Conservation (phyloP, 768 basidiomycete species). For the Crassisporium funariophilum region DNA sequence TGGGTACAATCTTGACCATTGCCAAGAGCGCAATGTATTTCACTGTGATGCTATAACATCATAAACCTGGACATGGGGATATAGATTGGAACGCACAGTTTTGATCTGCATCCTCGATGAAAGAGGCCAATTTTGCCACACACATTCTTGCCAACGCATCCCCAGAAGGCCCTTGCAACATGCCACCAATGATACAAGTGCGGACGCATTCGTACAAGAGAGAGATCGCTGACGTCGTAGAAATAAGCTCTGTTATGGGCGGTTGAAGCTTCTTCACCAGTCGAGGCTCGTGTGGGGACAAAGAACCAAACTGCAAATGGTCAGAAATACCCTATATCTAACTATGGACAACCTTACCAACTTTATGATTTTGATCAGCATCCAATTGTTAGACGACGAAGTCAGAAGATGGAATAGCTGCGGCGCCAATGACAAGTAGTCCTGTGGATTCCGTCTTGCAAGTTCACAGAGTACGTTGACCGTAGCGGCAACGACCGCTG, state of each 20-base stretch:
- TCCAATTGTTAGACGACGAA: slow-evolving; percentile 97
- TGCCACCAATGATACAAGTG: slow-evolving; percentile 96
- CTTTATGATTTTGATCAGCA: slow-evolving; percentile 99
- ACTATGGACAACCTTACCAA: slow-evolving; percentile 51
- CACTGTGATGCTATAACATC: slow-evolving; percentile 58
- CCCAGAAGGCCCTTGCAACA: slow-evolving; percentile 82
- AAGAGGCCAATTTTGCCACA: slow-evolving; percentile 90
- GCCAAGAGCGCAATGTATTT: slow-evolving; percentile 97
- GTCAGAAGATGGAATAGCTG: slow-evolving; percentile 92
- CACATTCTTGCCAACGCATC: slow-evolving; percentile 82
- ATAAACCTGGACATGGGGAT: neutral
- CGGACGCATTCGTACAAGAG: slow-evolving; percentile 97
- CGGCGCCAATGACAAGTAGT: slow-evolving; percentile 87
- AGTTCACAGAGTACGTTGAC: slow-evolving; percentile 95
- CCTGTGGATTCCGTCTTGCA: slow-evolving; percentile 73
- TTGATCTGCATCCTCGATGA: slow-evolving; percentile 92
- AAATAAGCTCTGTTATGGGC: slow-evolving; percentile 93
- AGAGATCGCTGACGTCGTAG: slow-evolving; percentile 93
- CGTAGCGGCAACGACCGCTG: slow-evolving; percentile 92
- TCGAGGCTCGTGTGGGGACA: slow-evolving; percentile 91
- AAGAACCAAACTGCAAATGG: slow-evolving; percentile 76
- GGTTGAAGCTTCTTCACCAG: slow-evolving; percentile 92
- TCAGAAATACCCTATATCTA: neutral
- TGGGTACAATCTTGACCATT: slow-evolving; percentile 93
- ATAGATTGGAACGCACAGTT: slow-evolving; percentile 66